Conservation (phyloP, 2,329 filamentous ascomycete genomes). For the Cercospora sesami region DNA sequence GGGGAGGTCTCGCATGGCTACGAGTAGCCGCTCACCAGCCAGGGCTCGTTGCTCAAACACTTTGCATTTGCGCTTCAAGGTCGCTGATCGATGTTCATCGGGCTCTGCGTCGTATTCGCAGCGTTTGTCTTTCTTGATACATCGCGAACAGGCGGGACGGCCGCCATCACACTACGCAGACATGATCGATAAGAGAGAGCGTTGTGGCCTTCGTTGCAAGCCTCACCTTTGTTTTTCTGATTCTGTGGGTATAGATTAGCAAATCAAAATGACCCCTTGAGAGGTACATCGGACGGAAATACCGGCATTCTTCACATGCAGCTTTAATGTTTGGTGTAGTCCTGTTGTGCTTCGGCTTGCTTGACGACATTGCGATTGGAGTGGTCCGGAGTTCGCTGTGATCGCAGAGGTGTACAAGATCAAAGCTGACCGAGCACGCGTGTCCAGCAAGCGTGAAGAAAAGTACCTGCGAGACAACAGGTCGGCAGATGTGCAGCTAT, state of each 20-base stretch:
- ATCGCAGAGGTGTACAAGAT: neutral
- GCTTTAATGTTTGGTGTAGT: conserved; percentile 10
- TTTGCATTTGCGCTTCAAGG: conserved; percentile 8
- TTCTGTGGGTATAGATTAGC: neutral
- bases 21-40: neutral
- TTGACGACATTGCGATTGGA: neutral
- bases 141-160: conserved; percentile 10
- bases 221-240: conserved; percentile 6
- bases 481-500: neutral
- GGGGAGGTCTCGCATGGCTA: neutral
- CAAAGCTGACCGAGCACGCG: neutral
- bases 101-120: conserved; percentile 13
- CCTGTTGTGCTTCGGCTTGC: conserved; percentile 9
- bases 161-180: conserved; percentile 8
- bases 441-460: neutral
- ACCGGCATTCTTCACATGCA: conserved; percentile 15
- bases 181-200: neutral
- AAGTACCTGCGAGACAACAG: neutral
- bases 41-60: neutral
- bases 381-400: neutral
- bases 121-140: neutral
- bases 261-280: neutral
- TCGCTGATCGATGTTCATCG: conserved; percentile 8
- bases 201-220: neutral
- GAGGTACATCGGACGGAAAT: neutral